Conservation (phyloP, 2,329 filamentous ascomycete genomes). For the Cladosporium colombiae region DNA sequence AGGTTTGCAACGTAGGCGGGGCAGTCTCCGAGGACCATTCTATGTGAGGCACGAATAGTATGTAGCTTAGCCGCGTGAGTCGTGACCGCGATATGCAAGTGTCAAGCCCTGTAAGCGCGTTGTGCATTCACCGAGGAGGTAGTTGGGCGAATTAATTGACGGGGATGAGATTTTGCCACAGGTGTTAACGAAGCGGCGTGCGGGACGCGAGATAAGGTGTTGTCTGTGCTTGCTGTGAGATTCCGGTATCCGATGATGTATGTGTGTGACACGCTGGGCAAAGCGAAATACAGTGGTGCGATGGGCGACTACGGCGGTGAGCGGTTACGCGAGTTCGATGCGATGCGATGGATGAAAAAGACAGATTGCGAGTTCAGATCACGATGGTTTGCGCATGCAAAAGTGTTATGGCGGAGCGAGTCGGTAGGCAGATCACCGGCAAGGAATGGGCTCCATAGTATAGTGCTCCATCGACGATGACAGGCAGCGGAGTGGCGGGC, state of each 20-base stretch:
- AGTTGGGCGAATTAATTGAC: background rate
- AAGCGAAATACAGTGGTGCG: background rate
- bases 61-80: background rate
- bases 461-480: constrained; percentile 14
- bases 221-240: background rate
- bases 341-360: background rate
- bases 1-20: background rate
- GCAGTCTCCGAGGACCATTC: background rate
- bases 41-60: background rate
- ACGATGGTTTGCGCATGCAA: constrained; percentile 15
- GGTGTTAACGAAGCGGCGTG: background rate
- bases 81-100: background rate
- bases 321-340: background rate
- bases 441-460: constrained; percentile 10
- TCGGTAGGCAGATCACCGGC: constrained; percentile 3
- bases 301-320: background rate
- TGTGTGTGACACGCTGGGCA: constrained; percentile 1
- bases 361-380: constrained; percentile 2
- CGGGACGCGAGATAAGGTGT: constrained; percentile 1
- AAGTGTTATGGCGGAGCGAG: background rate
- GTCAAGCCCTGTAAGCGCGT: background rate
- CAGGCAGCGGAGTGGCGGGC: background rate
- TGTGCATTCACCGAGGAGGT: background rate
- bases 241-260: constrained; percentile 3
- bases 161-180: constrained; percentile 4